Evolutionary conservation across 768 basidiomycete genomes (phyloP), one percentile per base, ranked within the genome.

Genomic region (Suillus spraguei): DNA sequence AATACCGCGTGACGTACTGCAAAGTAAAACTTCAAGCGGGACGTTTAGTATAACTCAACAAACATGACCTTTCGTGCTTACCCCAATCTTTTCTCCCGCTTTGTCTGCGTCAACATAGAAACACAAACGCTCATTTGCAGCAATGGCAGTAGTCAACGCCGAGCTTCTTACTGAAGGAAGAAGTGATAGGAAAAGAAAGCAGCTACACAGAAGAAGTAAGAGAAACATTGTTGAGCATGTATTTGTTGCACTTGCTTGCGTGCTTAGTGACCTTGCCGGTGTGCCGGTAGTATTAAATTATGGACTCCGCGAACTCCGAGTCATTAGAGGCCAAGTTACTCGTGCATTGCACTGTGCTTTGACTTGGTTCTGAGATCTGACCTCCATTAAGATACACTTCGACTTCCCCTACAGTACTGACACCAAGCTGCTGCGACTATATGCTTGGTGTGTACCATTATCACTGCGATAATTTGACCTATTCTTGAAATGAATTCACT

Each of bases 101-200:
- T 96, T 97, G 81, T 99, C 97, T 24, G 97, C 96, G 72, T 96
- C 94, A 7, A 95, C 93, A 70, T 92, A 98, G 78, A 97, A 99
- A 77, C 97, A 99, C 68, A 91, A 75, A 41, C 91, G 82, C 70
- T 94, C 90, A 68, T 93, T 94, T 1, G 92, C 86, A 17, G 84
- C 77, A 65, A 95, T 87, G 24, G 87, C 76, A 3, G 93, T 95
- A 9, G 94, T 95, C 46, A 97, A 77, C 1, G 94, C 92, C 0
- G 90, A 84, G 14, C 85, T 87, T 32, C 74, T 74, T 41, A 76
- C 76, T 8, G 76, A 74, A 60, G 64, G 79, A 16, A 82, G 22
- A 6, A 71, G 66, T 16, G 70, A 67, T 20, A 75, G 69, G 63
- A 82, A 70, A 52, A 77, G 60, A 16, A 64, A n/a, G 58, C 63